Evolutionary conservation across 208 protist species (phyloP).

Genomic region (Leishmania amazonensis): DNA sequence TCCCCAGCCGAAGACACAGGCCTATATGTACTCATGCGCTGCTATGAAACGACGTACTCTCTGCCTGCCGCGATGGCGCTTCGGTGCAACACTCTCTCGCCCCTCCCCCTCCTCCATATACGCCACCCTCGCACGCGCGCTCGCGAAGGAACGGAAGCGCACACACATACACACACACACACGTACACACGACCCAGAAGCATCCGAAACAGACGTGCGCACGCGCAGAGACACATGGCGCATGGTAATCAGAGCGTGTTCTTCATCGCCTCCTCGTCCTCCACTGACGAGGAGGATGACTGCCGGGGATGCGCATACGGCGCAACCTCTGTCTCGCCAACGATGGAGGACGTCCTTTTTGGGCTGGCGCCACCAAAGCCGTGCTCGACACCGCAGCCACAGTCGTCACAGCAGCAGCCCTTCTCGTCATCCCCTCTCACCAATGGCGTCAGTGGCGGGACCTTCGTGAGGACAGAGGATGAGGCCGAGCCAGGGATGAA

Average conservation of each 20-base stretch:
- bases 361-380: constrained; percentile 7
- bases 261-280: constrained; percentile 16
- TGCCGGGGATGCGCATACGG: not conserved
- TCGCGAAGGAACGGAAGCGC: not conserved
- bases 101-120: not conserved
- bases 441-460: not conserved
- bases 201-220: not conserved
- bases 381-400: not conserved
- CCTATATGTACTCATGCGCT: not conserved
- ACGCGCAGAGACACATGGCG: not conserved
- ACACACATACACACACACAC: not conserved
- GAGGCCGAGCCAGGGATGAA: not conserved
- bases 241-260: constrained; percentile 1
- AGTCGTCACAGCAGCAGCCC: not conserved
- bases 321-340: not conserved
- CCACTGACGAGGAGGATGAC: not conserved
- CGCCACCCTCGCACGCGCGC: not conserved
- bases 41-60: not conserved
- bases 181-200: not conserved
- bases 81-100: not conserved
- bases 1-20: not conserved
- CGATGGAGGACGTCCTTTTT: constrained; percentile 31
- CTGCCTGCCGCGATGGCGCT: not conserved
- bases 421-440: not conserved
- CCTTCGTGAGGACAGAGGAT: not conserved